A percentile compares a stretch with the other conserved stretches of the same genome.
phyloP scores from a whole-genome alignment of 2,329 filamentous ascomycete genomes.

The Macroventuria anomochaeta region DNA sequence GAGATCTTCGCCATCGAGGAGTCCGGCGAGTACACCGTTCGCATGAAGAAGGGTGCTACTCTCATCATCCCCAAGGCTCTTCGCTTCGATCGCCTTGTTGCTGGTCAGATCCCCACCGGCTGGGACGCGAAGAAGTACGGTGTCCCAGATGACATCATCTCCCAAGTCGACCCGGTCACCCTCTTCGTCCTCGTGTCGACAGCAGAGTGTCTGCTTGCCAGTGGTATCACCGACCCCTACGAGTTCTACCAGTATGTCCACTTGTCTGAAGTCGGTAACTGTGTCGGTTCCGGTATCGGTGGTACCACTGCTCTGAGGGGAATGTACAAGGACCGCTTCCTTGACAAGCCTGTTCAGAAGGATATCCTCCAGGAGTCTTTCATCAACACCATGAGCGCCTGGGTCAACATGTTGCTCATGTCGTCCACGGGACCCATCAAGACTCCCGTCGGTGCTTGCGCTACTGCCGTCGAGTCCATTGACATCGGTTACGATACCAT shows the following conservation, averaged over 20 bases:
- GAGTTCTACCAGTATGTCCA: constrained; percentile 99
- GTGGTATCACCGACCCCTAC: constrained; percentile 97
- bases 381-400: constrained; percentile 99
- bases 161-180: constrained; percentile 95
- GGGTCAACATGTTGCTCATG: constrained; percentile 98
- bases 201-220: constrained; percentile 85
- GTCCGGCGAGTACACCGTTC: constrained; percentile 91
- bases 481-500: constrained; percentile 99
- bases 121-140: constrained; percentile 98
- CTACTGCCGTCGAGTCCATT: constrained; percentile 94
- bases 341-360: constrained; percentile 97
- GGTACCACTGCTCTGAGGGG: constrained; percentile 89
- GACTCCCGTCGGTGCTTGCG: constrained; percentile 96
- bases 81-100: constrained; percentile 94
- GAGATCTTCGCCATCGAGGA: constrained; percentile 96
- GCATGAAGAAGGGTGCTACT: constrained; percentile 92
- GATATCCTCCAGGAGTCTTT: constrained; percentile 99
- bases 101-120: constrained; percentile 93
- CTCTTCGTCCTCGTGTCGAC: constrained; percentile 94
- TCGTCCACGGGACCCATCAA: constrained; percentile 98
- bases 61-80: constrained; percentile 97
- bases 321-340: constrained; percentile 98
- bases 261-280: constrained; percentile 97
- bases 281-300: constrained; percentile 97
- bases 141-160: constrained; percentile 96